Conservation (phyloP, 106 monocot species). For the Alisma plantagoaquatica region DNA sequence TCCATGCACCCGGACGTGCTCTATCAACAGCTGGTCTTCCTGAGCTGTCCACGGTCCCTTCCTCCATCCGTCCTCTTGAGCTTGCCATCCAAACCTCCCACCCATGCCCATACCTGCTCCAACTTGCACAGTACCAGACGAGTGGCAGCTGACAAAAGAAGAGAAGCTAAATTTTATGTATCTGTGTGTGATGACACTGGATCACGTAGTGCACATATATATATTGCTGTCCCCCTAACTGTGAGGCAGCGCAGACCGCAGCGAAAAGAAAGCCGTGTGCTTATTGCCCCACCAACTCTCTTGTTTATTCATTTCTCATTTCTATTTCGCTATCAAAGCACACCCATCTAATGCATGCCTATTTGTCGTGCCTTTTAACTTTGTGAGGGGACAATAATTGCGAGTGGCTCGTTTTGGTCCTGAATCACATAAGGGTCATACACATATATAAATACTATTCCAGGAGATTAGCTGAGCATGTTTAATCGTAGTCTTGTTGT, state of each 20-base stretch:
- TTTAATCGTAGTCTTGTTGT: no score
- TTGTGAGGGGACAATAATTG: no score
- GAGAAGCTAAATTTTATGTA: background rate
- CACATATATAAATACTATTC: no score
- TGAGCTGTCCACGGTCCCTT: slow-evolving; percentile 79
- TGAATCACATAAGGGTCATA: no score
- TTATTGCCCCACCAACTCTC: no score
- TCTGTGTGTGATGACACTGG: background rate
- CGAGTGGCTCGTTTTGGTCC: no score
- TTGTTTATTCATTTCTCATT: background rate
- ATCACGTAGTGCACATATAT: slow-evolving; percentile 12
- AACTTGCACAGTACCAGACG: background rate
- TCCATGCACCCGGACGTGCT: slow-evolving; percentile 62
- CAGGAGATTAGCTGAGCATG: no score
- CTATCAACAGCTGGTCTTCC: slow-evolving; percentile 63
- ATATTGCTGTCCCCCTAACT: slow-evolving; percentile 2
- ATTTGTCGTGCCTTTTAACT: no score
- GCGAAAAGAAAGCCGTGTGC: background rate
- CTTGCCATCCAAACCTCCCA: slow-evolving; percentile 22
- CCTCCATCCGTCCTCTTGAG: slow-evolving; percentile 32
- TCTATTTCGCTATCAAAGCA: slow-evolving; percentile 22
- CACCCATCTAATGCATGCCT: no score
- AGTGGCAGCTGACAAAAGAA: background rate
- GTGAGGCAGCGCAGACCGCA: background rate
- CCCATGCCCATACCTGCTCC: slow-evolving; percentile 15